phyloP scores from a whole-genome alignment of 2,329 filamentous ascomycete genomes.

The Colletotrichum musicola region DNA sequence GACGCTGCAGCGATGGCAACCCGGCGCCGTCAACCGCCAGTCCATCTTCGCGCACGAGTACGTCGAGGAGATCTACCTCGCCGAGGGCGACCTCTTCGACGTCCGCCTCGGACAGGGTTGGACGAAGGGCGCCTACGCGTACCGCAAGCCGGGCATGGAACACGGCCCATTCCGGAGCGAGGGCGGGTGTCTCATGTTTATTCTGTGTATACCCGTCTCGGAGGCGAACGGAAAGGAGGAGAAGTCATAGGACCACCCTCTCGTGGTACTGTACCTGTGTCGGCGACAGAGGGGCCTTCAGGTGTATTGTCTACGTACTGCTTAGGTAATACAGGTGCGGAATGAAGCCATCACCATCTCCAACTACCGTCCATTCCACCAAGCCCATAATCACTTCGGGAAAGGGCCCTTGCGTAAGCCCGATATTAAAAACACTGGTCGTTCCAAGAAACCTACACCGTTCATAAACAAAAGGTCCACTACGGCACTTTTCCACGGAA shows the following conservation, averaged over 20 bases:
- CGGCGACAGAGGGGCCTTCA: too few relatives aligned
- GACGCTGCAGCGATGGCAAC: slow-evolving; percentile 52
- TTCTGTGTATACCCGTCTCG: slow-evolving; percentile 43
- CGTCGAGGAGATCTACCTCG: slow-evolving; percentile 53
- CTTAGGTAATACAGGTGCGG: background rate
- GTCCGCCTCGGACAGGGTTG: slow-evolving; percentile 46
- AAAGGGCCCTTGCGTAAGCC: background rate
- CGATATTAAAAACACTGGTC: background rate
- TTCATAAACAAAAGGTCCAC: background rate
- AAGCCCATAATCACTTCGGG: background rate
- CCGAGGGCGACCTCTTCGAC: slow-evolving; percentile 52
- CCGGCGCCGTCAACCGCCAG: slow-evolving; percentile 45
- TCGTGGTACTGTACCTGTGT: background rate
- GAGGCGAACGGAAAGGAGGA: slow-evolving; percentile 22
- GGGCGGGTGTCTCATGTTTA: slow-evolving; percentile 52
- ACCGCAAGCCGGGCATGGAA: slow-evolving; percentile 54
- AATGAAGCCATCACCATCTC: slow-evolving; percentile 25
- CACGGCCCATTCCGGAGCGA: slow-evolving; percentile 53
- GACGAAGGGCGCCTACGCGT: slow-evolving; percentile 53
- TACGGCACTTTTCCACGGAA: background rate
- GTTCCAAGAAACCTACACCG: background rate
- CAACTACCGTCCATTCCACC: background rate
- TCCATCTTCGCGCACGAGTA: slow-evolving; percentile 51
- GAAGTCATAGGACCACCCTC: background rate
- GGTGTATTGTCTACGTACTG: background rate